These are phyloP conservation scores for Chlorella sorokiniana DNA, from an alignment of 139 green algal genomes.

Conservation along the genomic window DNA sequence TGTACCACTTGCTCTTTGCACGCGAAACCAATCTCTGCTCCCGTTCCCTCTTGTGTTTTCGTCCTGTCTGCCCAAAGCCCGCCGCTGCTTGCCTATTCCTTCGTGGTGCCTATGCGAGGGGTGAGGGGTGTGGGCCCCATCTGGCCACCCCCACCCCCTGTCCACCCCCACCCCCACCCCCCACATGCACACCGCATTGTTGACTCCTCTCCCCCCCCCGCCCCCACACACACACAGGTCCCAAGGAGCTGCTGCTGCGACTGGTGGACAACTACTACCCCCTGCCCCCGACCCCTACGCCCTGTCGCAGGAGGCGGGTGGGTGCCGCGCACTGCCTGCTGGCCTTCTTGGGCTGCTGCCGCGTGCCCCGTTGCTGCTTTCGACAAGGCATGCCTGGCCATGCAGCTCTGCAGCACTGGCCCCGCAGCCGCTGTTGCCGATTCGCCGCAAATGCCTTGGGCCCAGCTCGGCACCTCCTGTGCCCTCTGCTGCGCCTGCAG, in stretches of 20 bases:
- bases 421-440: too few relatives aligned
- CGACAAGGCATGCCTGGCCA: too few relatives aligned
- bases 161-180: too few relatives aligned
- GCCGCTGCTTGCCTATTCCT: background rate
- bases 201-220: background rate
- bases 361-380: too few relatives aligned
- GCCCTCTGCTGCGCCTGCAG: background rate
- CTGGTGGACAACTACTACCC: constrained; percentile 60
- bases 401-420: too few relatives aligned
- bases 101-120: too few relatives aligned
- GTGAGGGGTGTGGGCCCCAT: too few relatives aligned
- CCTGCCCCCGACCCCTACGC: constrained; percentile 40
- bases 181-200: too few relatives aligned
- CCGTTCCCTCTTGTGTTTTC: background rate
- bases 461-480: too few relatives aligned
- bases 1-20: background rate
- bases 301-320: constrained; percentile 17
- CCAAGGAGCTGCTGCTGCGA: constrained; percentile 56
- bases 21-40: background rate
- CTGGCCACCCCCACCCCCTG: too few relatives aligned
- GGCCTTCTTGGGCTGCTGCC: background rate
- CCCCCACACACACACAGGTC: constrained; percentile 36
- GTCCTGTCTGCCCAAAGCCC: background rate
- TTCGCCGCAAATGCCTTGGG: background rate
- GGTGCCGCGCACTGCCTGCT: background rate